Conservation (phyloP, 495 filamentous ascomycete genomes). For the Sordaria brevicollis region DNA sequence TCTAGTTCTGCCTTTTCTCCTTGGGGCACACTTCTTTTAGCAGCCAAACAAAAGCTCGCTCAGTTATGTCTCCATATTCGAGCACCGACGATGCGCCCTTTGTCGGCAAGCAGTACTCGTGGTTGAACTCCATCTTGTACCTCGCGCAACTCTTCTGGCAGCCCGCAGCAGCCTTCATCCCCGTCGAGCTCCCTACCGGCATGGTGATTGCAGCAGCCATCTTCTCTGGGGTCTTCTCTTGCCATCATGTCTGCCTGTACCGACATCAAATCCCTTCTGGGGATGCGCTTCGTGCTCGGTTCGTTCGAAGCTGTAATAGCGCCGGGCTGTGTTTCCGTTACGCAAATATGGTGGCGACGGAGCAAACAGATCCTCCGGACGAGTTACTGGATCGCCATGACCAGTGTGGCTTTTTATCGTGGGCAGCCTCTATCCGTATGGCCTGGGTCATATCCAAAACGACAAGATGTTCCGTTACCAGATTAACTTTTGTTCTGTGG, state of each 20-base stretch:
- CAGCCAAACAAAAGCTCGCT: constrained; percentile 44
- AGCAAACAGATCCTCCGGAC: constrained; percentile 41
- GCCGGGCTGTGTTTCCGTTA: constrained; percentile 39
- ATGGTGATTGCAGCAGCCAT: constrained; percentile 33
- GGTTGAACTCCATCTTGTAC: constrained; percentile 36
- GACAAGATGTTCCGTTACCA: constrained; percentile 46
- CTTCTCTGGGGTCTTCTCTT: constrained; percentile 30
- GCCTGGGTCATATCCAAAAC: constrained; percentile 49
- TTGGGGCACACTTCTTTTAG: constrained; percentile 44
- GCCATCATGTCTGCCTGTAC: constrained; percentile 30
- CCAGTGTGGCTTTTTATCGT: constrained; percentile 39
- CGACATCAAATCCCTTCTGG: constrained; percentile 35
- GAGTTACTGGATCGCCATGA: constrained; percentile 43
- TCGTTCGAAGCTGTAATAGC: constrained; percentile 36
- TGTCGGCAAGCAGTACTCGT: constrained; percentile 36
- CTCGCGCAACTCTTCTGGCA: constrained; percentile 36
- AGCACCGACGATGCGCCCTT: constrained; percentile 39
- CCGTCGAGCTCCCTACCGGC: constrained; percentile 40
- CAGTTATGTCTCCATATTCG: constrained; percentile 43
- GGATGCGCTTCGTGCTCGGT: constrained; percentile 30
- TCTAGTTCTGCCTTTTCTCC: constrained; percentile 39
- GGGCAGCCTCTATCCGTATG: constrained; percentile 44
- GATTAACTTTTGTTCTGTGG: constrained; percentile 50
- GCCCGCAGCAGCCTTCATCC: constrained; percentile 31
- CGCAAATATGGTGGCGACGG: constrained; percentile 47